Evolutionary conservation across 1,139 yeast genomes (phyloP), one percentile per base, ranked within the genome.

Genomic region (Pichia sp.): DNA sequence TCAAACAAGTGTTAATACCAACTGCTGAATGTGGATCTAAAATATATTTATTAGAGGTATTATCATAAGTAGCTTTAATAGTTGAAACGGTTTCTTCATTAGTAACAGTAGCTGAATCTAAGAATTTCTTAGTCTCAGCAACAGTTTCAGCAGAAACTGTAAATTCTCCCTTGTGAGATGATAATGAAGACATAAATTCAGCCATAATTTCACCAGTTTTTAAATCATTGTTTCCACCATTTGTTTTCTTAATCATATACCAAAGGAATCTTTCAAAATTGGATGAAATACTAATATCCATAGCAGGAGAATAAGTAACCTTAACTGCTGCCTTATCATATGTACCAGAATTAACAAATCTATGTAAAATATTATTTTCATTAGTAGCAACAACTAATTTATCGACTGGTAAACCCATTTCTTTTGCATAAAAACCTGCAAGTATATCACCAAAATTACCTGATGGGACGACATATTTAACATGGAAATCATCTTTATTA

Each of bases 381-480:
- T 92, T 92, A 37, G 99, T 92, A 38, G 98, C 97, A 59, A 92
- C 87, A 57, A 90, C 83, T 55, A 92, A 76, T 61, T 80, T 79
- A 53, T 83, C 90, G 41, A 84, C 75, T 39, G 97, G 97, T 53
- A 92, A 75, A 35, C 99, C 98, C 97, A 92, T 89, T 65, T 84
- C 76, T 65, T 82, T 80, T 44, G 98, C 97, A 62, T 79, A 92
- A 66, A 82, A 92, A 48, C 98, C 98, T 30, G 98, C 98, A 48
- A 94, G 77, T 49, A 92, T 90, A 62, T 92, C 98, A 61, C 98
- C 98, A 66, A 92, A 92, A 73, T 92, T 92, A 60, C 98, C 98
- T 47, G 95, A 84, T 57, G 98, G 98, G 40, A 92, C 98, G 40
- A 92, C 95, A 62, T 78, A 92, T 58, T 87, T 82, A 47, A 87